Conservation (phyloP, 148 eudicot species). For the Heliamphora exappendiculata region DNA sequence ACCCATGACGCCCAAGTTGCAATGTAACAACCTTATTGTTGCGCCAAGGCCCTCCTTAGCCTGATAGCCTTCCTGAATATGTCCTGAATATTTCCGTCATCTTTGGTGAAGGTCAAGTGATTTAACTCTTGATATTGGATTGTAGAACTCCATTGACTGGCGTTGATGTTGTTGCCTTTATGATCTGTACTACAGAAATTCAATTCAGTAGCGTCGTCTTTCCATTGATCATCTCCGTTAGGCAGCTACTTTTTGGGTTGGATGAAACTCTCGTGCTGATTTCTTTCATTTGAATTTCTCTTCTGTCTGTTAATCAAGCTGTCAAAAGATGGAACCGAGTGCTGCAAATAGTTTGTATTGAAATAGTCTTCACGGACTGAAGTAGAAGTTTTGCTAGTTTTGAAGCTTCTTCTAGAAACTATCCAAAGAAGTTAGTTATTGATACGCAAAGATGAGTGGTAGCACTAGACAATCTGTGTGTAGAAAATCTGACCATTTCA, state of each 20-base stretch:
- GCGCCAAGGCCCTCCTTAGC: too few species aligned
- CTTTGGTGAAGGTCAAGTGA: conserved; percentile 9
- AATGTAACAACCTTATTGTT: too few species aligned
- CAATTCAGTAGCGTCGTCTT: background rate
- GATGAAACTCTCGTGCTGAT: background rate
- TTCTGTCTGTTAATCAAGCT: background rate
- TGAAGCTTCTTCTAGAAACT: conserved; percentile 5
- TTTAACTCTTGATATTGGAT: conserved; percentile 6
- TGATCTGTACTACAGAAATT: background rate
- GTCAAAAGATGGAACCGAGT: background rate
- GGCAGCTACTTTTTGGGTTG: background rate
- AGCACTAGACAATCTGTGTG: conserved; percentile 13
- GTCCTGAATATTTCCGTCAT: conserved; percentile 2
- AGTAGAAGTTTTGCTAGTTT: background rate
- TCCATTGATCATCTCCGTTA: background rate
- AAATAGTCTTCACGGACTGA: conserved; percentile 4
- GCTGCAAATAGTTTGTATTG: background rate
- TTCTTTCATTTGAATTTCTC: conserved; percentile 6
- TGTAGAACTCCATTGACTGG: background rate
- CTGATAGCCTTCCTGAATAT: too few species aligned
- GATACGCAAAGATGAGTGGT: conserved; percentile 14
- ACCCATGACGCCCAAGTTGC: conserved; percentile 5
- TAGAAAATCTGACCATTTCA: conserved; percentile 4
- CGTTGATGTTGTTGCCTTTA: conserved; percentile 2
- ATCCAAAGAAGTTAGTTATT: conserved; percentile 10